phyloP scores from a whole-genome alignment of 1,139 yeast genomes.

The Dujonia santamariae region DNA sequence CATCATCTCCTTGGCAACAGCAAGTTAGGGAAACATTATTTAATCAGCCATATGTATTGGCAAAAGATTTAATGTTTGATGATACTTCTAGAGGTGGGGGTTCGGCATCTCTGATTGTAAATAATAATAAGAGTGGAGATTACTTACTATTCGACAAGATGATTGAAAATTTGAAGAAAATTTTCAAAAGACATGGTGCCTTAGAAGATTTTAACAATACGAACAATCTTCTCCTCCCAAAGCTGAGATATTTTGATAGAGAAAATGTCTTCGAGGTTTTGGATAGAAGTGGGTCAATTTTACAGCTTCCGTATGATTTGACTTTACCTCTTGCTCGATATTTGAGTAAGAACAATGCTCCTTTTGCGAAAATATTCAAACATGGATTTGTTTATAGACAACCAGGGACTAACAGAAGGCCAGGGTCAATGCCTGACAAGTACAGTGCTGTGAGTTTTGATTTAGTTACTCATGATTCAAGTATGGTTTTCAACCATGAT shows the following conservation, averaged over 20 bases:
- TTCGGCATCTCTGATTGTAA: too few relatives aligned
- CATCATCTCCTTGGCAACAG: conserved; percentile 91
- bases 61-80: conserved; percentile 80
- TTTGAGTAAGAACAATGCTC: conserved; percentile 59
- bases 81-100: conserved; percentile 10
- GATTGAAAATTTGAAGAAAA: conserved; percentile 50
- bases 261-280: conserved; percentile 72
- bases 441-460: conserved; percentile 87
- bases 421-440: conserved; percentile 68
- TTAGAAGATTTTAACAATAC: conserved; percentile 64
- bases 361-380: conserved; percentile 62
- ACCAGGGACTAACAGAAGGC: conserved; percentile 24
- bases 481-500: conserved; percentile 54
- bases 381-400: conserved; percentile 84
- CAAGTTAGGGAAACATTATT: conserved; percentile 86
- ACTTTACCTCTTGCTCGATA: conserved; percentile 86
- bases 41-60: conserved; percentile 77
- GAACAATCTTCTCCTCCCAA: conserved; percentile 63
- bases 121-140: too few relatives aligned
- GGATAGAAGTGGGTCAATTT: conserved; percentile 81
- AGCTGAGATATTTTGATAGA: conserved; percentile 66
- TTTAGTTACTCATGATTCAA: conserved; percentile 54
- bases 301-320: conserved; percentile 85
- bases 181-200: conserved; percentile 85
- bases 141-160: conserved; percentile 47